Conservation (phyloP, 257 asterid genomes). For the Fraxinus anomala region DNA sequence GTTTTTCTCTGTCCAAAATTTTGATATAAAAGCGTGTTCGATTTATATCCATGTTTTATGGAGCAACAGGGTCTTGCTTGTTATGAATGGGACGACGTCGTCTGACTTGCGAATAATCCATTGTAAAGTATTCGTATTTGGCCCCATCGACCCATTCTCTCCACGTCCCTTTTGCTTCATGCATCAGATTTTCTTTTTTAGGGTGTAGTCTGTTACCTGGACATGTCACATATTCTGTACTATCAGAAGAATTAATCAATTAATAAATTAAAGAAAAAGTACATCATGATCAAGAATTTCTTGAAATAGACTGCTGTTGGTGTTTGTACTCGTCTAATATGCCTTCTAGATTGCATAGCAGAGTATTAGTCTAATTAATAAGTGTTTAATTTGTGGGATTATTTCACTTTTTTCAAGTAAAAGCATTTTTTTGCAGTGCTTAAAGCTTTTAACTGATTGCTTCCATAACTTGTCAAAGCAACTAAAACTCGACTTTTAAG, state of each 20-base stretch:
- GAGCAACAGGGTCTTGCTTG: constrained; percentile 52
- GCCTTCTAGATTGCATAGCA: no score
- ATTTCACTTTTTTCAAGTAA: no score
- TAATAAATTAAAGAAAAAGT: neutral
- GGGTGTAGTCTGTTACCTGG: constrained; percentile 40
- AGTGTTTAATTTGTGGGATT: no score
- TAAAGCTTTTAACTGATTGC: no score
- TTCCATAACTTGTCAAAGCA: no score
- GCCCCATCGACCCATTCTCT: constrained; percentile 55
- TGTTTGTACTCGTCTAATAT: no score
- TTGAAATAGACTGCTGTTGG: no score
- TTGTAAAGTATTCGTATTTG: constrained; percentile 51
- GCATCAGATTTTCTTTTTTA: constrained; percentile 30
- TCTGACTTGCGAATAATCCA: constrained; percentile 73
- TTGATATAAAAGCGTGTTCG: neutral
- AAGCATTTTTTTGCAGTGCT: neutral
- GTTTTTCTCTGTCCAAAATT: constrained; percentile 17
- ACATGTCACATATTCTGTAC: constrained; percentile 7
- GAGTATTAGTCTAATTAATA: no score
- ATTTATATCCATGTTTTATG: constrained; percentile 40
- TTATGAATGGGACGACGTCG: constrained; percentile 76
- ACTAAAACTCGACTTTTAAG: no score
- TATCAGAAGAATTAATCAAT: neutral
- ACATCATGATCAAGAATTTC: no score
- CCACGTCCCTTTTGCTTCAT: constrained; percentile 49